Base-by-base conservation (phyloP, 2,329 filamentous ascomycete genomes). In the Diaporthe vexans region DNA sequence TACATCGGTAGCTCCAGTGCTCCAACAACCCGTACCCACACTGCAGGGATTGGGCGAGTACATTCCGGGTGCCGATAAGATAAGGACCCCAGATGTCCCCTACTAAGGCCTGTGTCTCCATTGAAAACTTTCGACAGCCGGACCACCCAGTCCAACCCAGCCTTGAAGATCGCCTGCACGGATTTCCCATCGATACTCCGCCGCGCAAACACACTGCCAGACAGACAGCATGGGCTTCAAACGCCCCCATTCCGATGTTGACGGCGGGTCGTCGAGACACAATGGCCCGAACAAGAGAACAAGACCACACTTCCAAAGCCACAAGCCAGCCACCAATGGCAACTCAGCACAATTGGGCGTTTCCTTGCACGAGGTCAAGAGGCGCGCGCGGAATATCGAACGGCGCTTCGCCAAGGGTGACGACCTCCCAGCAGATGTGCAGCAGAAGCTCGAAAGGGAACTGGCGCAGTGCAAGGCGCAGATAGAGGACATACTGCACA, bases 381-480 rank as follows among this genome's bases (percentile, higher is more conserved):
- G 94, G 83, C 90, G 92, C 59, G 91, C 91, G 74, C 89, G 94
- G 71, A 91, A 92, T 70, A 90, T 95, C 72, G 89, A 91, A 79
- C 88, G 94, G 69, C 87, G 91, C 13, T 87, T 96, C 46, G 86
- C 89, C 61, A 87, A 89, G 75, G 87, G 89, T 17, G 84, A 89
- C 67, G 88, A 91, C 71, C 86, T 95, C 69, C 92, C 94, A 0
- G 92, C 92, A 40, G 88, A 92, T 79, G 88, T 93, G 13, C 88
- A 91, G 73, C 86, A 91, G 57, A 92, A 94, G 35, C 88, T 94
- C 75, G 92, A 95, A 83, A 88, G 93, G 72, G 94, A 95, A 80
- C 84, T 96, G 76, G 88, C 88, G 61, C 88, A 91, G 6, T 92
- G 92, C 79, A 88, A 91, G 82, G 86, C 90, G 76, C 92, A 94